Evolutionary conservation across 140 eudicot genomes (phyloP).

Genomic region (Stevia rebaudiana): DNA sequence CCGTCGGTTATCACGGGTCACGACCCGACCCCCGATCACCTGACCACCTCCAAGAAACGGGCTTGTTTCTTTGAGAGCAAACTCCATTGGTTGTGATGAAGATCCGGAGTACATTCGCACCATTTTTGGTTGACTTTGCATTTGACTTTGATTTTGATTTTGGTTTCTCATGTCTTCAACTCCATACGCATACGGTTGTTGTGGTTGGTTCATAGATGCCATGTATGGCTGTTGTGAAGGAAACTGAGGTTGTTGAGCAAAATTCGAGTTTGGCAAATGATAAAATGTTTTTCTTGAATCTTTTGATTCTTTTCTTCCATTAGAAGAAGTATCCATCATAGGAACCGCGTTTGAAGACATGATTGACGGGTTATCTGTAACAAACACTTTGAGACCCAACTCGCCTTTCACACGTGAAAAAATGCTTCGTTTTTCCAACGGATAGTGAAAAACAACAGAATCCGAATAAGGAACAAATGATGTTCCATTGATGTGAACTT

Average conservation of each 20-base stretch:
- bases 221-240: conserved; percentile 31
- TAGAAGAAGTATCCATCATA: conserved; percentile 35
- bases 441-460: conserved; percentile 69
- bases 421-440: conserved; percentile 58
- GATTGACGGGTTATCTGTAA: conserved; percentile 55
- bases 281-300: conserved; percentile 41
- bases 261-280: conserved; percentile 46
- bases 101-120: conserved; percentile 40
- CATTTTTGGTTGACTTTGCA: conserved; percentile 32
- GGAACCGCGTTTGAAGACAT: conserved; percentile 45
- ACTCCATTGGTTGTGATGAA: conserved; percentile 56
- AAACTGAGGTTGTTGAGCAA: conserved; percentile 32
- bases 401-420: conserved; percentile 77
- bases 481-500: conserved; percentile 60
- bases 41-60: conserved; percentile 91
- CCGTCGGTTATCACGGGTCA: conserved; percentile 41
- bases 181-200: conserved; percentile 23
- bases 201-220: conserved; percentile 33
- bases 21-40: conserved; percentile 74
- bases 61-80: conserved; percentile 69
- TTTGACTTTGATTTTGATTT: conserved; percentile 20
- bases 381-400: conserved; percentile 64
- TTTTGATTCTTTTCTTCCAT: conserved; percentile 34
- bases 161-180: conserved; percentile 44
- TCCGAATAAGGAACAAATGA: conserved; percentile 83